Evolutionary conservation across 2,329 filamentous ascomycete genomes (phyloP), one percentile per base, ranked within the genome.

Genomic region (Arthrobotrys musiformis): DNA sequence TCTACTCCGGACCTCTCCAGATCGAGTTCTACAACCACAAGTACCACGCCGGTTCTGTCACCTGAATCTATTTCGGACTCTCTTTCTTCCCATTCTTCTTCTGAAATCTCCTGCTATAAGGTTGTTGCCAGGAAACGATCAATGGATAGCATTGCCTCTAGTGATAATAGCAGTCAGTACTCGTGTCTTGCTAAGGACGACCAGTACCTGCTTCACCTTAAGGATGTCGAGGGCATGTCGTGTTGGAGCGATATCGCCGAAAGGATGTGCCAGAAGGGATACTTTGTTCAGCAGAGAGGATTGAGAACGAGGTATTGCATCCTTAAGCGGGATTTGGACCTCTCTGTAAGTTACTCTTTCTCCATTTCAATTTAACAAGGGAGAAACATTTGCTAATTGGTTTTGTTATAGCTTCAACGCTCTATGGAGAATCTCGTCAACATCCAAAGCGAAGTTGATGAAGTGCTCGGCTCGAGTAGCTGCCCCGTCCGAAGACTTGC

Each of bases 91-190:
- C 46, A 48, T 15, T 58, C 69, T 33, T 75, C 72, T 13, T 77
- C 73, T 22, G 73, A 77, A n/a, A 24, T 70, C 24, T 54, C 73
- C 48, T 70, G 58, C 42, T 77, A 67, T 42, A 77, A 67, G 44
- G 42, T 70, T n/a, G 56, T 70, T 64, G 73, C 60, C 50, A 62
- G 73, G 35, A 77, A 77, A 69, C 73, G 58, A 52, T 77, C 73
- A 42, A 77, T 77, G 73, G 73, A 77, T 33, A 77, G 73, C 26
- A 54, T 77, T 28, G 58, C 72, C 6, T 76, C 73, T 3, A 77
- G 66, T 35, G 73, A 77, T 44, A 70, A 77, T 40, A 77, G 73
- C 66, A 77, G 73, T n/a, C 73, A 77, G 42, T 70, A 70, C 73
- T 70, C 73, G 42, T 70, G 48, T 60, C 66, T 77, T 68, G 50